Evolutionary conservation across 2,329 filamentous ascomycete genomes (phyloP).

Genomic region (Phoma sp.): DNA sequence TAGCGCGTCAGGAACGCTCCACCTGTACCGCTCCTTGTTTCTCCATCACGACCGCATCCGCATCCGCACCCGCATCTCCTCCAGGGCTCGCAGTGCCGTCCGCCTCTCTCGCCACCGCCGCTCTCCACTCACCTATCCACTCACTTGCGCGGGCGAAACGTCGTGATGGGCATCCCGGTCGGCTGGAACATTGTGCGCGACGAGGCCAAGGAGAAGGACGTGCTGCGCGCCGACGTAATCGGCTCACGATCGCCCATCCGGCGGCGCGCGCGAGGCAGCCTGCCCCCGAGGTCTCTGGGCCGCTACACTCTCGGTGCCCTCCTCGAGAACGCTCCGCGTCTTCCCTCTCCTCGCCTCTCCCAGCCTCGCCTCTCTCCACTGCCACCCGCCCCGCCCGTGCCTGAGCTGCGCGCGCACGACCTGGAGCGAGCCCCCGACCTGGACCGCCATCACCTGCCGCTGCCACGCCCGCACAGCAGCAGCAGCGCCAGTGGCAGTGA

Average conservation of each 20-base stretch:
- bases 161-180: constrained; percentile 59
- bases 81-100: background rate
- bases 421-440: background rate
- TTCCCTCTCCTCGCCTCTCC: constrained; percentile 21
- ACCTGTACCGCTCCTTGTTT: constrained; percentile 17
- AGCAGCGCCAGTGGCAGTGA: background rate
- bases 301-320: constrained; percentile 26
- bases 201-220: constrained; percentile 50
- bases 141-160: background rate
- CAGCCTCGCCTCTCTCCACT: constrained; percentile 31
- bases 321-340: constrained; percentile 20
- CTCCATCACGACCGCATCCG: constrained; percentile 25
- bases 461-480: background rate
- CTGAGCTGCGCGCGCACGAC: constrained; percentile 28
- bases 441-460: constrained; percentile 5
- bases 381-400: constrained; percentile 43
- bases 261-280: constrained; percentile 50
- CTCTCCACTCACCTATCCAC: constrained; percentile 21
- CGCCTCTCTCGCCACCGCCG: constrained; percentile 4
- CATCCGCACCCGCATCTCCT: constrained; percentile 11
- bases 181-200: constrained; percentile 57
- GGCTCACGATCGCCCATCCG: constrained; percentile 65
- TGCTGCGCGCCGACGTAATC: constrained; percentile 59
- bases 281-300: constrained; percentile 25
- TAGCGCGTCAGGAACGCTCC: constrained; percentile 9